Conservation (phyloP, 1,284 basidiomycete species). For the Ceratobasidium sp. region DNA sequence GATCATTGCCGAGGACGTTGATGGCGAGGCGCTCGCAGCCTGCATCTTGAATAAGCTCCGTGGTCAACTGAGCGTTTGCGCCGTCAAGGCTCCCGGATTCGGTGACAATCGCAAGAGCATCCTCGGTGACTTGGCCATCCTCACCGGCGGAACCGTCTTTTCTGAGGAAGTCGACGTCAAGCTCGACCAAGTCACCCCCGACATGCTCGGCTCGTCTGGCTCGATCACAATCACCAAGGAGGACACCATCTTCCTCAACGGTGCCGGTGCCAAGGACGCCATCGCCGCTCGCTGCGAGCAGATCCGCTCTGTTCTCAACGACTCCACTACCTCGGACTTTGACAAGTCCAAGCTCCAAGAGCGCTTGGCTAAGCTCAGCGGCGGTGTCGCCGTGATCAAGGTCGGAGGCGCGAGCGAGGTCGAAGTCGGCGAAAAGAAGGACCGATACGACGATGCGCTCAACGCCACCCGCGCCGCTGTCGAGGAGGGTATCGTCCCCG, state of each 20-base stretch:
- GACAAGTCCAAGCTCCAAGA: conserved; percentile 97
- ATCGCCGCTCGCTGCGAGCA: conserved; percentile 94
- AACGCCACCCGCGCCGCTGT: conserved; percentile 98
- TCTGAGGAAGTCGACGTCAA: conserved; percentile 98
- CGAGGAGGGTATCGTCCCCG: conserved; percentile 97
- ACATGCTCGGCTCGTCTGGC: conserved; percentile 91
- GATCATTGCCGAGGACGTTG: conserved; percentile 97
- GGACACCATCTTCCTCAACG: conserved; percentile 96
- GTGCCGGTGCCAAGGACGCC: conserved; percentile 84
- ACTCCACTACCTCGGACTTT: conserved; percentile 88
- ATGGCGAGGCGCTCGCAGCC: conserved; percentile 96
- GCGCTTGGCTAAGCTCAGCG: conserved; percentile 92
- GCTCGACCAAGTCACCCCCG: conserved; percentile 88
- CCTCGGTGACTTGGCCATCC: conserved; percentile 95
- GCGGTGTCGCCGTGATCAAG: conserved; percentile 98
- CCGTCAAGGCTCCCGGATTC: conserved; percentile 97
- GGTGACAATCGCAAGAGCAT: conserved; percentile 99
- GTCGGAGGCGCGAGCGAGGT: conserved; percentile 95
- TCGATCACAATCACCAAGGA: conserved; percentile 97
- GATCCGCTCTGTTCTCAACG: conserved; percentile 84
- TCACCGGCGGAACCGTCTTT: conserved; percentile 97
- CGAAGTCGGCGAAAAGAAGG: conserved; percentile 99
- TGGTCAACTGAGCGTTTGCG: conserved; percentile 90
- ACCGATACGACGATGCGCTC: conserved; percentile 96
- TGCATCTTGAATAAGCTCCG: conserved; percentile 99